Conservation (phyloP, 495 filamentous ascomycete genomes). For the Neurospora hispaniola region DNA sequence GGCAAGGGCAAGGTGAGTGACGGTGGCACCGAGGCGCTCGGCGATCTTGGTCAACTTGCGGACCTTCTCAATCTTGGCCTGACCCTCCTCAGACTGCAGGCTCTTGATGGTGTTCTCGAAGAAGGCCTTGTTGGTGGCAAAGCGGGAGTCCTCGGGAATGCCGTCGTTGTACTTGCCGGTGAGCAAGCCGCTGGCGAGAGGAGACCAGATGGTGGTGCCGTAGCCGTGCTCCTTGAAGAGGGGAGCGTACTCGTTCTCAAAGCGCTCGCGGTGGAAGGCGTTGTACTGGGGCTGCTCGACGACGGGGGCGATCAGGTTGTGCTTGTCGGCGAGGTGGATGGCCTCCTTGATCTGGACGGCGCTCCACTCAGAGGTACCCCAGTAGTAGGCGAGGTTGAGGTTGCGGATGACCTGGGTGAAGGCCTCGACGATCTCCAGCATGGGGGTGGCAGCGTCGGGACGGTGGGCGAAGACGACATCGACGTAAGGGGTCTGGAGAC, state of each 20-base stretch:
- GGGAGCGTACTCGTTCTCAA: slow-evolving; percentile 63
- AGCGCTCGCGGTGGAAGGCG: slow-evolving; percentile 59
- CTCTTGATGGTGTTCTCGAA: slow-evolving; percentile 27
- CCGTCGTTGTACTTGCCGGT: slow-evolving; percentile 75
- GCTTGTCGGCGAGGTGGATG: slow-evolving; percentile 58
- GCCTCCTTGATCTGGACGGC: slow-evolving; percentile 73
- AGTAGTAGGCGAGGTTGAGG: slow-evolving; percentile 71
- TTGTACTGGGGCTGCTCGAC: slow-evolving; percentile 86
- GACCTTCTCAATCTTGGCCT: slow-evolving; percentile 36
- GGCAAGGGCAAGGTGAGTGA: slow-evolving; percentile 53
- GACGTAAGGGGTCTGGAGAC: slow-evolving; percentile 64
- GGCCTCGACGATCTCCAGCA: slow-evolving; percentile 75
- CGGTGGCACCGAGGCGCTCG: slow-evolving; percentile 50
- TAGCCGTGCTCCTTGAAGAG: slow-evolving; percentile 53
- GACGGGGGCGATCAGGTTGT: slow-evolving; percentile 69
- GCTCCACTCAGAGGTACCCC: slow-evolving; percentile 84
- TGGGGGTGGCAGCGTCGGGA: slow-evolving; percentile 71
- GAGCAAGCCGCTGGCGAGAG: slow-evolving; percentile 57
- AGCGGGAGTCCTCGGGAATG: slow-evolving; percentile 46
- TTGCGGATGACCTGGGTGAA: slow-evolving; percentile 73
- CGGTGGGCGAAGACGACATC: slow-evolving; percentile 81
- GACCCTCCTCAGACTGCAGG: slow-evolving; percentile 20
- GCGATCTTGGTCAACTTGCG: slow-evolving; percentile 47
- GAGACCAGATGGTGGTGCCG: slow-evolving; percentile 64
- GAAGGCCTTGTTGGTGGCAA: slow-evolving; percentile 35